A percentile compares a stretch with the other conserved stretches of the same genome.
Evolutionary conservation across 1,284 basidiomycete genomes (phyloP).

Genomic region (Apiotrichum veenhuisii): DNA sequence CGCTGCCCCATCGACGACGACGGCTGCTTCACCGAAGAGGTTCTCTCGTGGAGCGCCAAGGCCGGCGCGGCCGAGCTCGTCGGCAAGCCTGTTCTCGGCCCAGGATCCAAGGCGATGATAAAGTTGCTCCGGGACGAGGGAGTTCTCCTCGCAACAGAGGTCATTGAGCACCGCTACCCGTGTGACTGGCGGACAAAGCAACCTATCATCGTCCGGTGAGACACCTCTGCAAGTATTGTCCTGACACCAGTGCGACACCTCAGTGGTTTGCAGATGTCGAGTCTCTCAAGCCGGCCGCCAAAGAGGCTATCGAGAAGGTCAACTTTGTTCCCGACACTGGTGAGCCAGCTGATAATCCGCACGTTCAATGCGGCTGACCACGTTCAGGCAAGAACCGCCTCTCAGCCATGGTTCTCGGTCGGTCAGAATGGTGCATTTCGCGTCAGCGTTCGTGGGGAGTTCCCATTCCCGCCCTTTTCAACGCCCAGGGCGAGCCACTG

Average conservation of each 20-base stretch:
- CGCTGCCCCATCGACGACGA: conserved; percentile 74
- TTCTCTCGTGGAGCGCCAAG: conserved; percentile 58
- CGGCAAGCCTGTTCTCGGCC: conserved; percentile 68
- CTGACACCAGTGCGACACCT: conserved; percentile 70
- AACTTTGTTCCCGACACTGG: conserved; percentile 72
- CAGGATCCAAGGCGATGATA: conserved; percentile 66
- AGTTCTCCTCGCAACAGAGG: conserved; percentile 64
- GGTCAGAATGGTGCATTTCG: conserved; percentile 99
- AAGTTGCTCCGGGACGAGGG: conserved; percentile 60
- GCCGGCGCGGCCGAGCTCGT: conserved; percentile 41
- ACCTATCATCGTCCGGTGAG: conserved; percentile 79
- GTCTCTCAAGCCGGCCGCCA: conserved; percentile 71
- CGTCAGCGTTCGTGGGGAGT: conserved; percentile 98
- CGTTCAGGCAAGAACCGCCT: conserved; percentile 74
- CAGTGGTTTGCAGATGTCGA: conserved; percentile 97
- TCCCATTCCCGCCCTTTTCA: conserved; percentile 87
- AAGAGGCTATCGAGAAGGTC: conserved; percentile 68
- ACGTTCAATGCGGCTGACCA: background rate
- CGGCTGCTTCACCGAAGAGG: conserved; percentile 66
- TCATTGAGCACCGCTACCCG: conserved; percentile 83
- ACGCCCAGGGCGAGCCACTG: conserved; percentile 63
- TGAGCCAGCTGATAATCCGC: conserved; percentile 49
- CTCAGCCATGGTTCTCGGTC: conserved; percentile 74
- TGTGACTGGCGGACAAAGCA: conserved; percentile 96
- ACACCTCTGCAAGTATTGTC: background rate